Conservation (phyloP, 805 yeast genomes). For the Pichia nanzhaoensis region DNA sequence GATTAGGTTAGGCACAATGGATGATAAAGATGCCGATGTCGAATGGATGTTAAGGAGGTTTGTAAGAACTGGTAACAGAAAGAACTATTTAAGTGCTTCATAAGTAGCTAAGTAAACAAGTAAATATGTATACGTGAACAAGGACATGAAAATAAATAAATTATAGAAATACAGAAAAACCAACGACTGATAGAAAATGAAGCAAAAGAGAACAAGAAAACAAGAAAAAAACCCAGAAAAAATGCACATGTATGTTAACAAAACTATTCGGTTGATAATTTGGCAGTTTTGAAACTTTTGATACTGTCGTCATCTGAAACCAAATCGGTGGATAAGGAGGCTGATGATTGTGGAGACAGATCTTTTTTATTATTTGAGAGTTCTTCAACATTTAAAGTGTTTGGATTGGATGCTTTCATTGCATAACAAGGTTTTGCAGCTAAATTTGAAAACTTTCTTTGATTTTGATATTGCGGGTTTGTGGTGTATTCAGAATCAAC, state of each 20-base stretch:
- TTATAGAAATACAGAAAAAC: too few relatives aligned
- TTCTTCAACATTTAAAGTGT: slow-evolving; percentile 16
- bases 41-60: slow-evolving; percentile 95
- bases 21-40: slow-evolving; percentile 93
- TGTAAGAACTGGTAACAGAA: slow-evolving; percentile 91
- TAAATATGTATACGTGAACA: not conserved
- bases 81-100: slow-evolving; percentile 60
- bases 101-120: slow-evolving; percentile 2
- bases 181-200: not conserved
- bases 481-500: not conserved
- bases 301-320: slow-evolving; percentile 21
- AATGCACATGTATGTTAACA: not conserved
- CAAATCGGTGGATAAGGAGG: not conserved
- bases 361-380: slow-evolving; percentile 9
- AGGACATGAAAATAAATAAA: too few relatives aligned
- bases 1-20: slow-evolving; percentile 81
- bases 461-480: not conserved
- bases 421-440: slow-evolving; percentile 8
- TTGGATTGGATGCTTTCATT: slow-evolving; percentile 3
- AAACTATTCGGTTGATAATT: not conserved
- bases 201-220: not conserved
- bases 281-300: slow-evolving; percentile 15
- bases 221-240: not conserved
- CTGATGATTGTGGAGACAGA: slow-evolving; percentile 7
- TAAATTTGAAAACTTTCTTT: not conserved